Percentiles rank a stretch among this genome's conserved stretches.
Conservation (phyloP, 2,329 filamentous ascomycete species). For the Monilinia fructigena region DNA sequence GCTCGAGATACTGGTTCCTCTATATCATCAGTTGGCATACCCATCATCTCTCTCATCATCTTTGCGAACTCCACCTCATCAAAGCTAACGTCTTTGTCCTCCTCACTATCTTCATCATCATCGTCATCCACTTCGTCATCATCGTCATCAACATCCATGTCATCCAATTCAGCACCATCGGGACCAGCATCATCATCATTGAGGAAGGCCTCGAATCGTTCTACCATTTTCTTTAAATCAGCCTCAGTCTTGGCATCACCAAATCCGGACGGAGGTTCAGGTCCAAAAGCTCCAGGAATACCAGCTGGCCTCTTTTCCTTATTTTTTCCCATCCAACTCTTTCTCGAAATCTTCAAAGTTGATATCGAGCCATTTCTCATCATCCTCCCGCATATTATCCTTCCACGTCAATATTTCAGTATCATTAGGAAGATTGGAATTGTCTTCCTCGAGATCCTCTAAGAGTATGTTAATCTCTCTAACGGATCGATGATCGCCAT, state of each 20-base stretch:
- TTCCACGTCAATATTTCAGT: slow-evolving; percentile 72
- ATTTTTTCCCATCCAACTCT: slow-evolving; percentile 60
- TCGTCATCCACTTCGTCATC: slow-evolving; percentile 53
- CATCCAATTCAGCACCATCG: slow-evolving; percentile 72
- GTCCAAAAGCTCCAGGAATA: slow-evolving; percentile 34
- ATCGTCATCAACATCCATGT: slow-evolving; percentile 63
- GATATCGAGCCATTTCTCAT: slow-evolving; percentile 90
- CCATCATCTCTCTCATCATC: slow-evolving; percentile 94
- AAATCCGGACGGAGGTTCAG: slow-evolving; percentile 47
- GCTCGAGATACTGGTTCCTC: slow-evolving; percentile 10
- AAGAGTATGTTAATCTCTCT: slow-evolving; percentile 75
- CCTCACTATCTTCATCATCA: slow-evolving; percentile 57
- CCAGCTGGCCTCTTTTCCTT: slow-evolving; percentile 42
- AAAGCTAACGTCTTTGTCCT: slow-evolving; percentile 75
- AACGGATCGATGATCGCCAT: slow-evolving; percentile 65
- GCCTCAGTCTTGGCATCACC: slow-evolving; percentile 67
- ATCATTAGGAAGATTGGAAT: slow-evolving; percentile 62
- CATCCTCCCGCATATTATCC: slow-evolving; percentile 62
- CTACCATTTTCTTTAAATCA: slow-evolving; percentile 86
- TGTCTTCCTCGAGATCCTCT: slow-evolving; percentile 56
- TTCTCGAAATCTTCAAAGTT: slow-evolving; percentile 84
- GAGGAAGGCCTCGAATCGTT: slow-evolving; percentile 87
- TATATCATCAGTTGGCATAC: slow-evolving; percentile 48
- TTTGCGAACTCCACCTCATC: slow-evolving; percentile 80
- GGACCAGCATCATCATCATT: slow-evolving; percentile 79